Evolutionary conservation across 495 filamentous ascomycete species (phyloP), one percentile per base, ranked within the genome.

Genomic region (Bacidia rubella): DNA sequence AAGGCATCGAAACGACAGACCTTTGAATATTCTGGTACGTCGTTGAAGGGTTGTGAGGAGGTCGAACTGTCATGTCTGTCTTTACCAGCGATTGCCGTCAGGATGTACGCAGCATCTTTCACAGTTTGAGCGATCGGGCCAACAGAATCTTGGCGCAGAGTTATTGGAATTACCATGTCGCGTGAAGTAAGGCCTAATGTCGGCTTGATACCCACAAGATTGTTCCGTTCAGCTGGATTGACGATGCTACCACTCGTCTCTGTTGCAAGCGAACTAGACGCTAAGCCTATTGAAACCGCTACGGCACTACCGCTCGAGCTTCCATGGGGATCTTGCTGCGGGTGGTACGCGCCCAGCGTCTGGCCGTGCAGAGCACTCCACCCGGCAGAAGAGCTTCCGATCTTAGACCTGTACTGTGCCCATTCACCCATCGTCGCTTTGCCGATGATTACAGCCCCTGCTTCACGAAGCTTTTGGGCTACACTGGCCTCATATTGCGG

Each of bases 341-440:
- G 66, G 48, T 63, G 68, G 46, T 74, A 76, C 0, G 70, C 66
- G 2, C 65, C 71, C 4, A 62, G 57, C 0, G 62, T 58, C 58
- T 75, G 72, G 9, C 72, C 71, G 9, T 67, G 68, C 25, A 64
- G 51, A 0, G 69, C 65, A 10, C 65, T 70, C 72, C 72, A 76
- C 11, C 72, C 70, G 49, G 65, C 68, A 40, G 63, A 68, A 10
- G 57, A 60, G 53, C 68, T 70, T 20, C 20, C 48, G 29, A 58
- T 64, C 25, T 70, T 51, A 26, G 54, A 66, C 46, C 66, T 65
- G 21, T 26, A 52, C 17, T 57, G 54, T 12, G 82, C 82, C 82
- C 83, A 88, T 62, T 88, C 83, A 57, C 74, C 80, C 57, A 88
- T 62, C 15, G 76, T 80, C 1, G 81, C 77, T 60, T 87, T 80